These are phyloP conservation scores for Penicillium freii DNA, from an alignment of 2,329 filamentous ascomycete genomes.

Conservation along the genomic window DNA sequence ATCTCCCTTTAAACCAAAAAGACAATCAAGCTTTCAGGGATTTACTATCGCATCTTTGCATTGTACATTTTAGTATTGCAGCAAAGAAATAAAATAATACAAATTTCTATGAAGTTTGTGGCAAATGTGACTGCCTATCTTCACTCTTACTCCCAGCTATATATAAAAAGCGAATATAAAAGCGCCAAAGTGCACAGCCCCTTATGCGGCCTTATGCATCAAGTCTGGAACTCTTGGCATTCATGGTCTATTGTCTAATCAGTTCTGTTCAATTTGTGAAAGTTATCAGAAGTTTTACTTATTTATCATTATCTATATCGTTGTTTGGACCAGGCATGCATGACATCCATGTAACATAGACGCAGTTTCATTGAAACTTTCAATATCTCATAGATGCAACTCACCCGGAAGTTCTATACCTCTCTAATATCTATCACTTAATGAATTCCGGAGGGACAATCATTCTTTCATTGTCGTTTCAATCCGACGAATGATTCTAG, in stretches of 20 bases:
- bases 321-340: constrained; percentile 12
- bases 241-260: not conserved
- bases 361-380: not conserved
- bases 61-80: not conserved
- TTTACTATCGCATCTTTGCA: not conserved
- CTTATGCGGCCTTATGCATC: not conserved
- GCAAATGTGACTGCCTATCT: constrained; percentile 2
- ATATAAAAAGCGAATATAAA: not conserved
- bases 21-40: not conserved
- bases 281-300: not conserved
- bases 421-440: not conserved
- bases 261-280: too few relatives aligned
- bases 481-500: constrained; percentile 40
- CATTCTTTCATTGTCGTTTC: constrained; percentile 35
- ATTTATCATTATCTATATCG: constrained; percentile 6
- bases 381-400: not conserved
- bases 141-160: not conserved
- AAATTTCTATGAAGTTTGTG: not conserved
- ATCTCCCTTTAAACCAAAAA: not conserved
- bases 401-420: not conserved
- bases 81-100: not conserved
- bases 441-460: not conserved
- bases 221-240: not conserved
- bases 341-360: constrained; percentile 8
- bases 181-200: constrained; percentile 2